A percentile compares a stretch with the other conserved stretches of the same genome.
phyloP scores from a whole-genome alignment of 2,329 filamentous ascomycete species.

The Penicillium vulpinum region DNA sequence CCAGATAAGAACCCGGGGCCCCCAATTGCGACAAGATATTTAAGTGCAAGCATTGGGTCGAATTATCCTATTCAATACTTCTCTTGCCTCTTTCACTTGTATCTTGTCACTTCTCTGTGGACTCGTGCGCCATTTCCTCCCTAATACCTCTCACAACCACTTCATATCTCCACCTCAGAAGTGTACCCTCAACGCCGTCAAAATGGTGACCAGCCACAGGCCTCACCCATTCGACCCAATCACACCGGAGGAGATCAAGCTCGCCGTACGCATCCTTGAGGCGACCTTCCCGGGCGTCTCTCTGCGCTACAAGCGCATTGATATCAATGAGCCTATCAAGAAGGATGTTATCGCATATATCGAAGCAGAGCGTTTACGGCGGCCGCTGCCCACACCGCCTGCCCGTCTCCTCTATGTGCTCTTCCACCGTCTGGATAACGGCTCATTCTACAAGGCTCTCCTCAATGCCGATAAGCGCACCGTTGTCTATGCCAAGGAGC shows the following conservation, averaged over 20 bases:
- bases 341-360: constrained; percentile 58
- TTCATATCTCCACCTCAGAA: not conserved
- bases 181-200: constrained; percentile 10
- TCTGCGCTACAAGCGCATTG: constrained; percentile 65
- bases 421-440: constrained; percentile 43
- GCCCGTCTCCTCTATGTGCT: constrained; percentile 56
- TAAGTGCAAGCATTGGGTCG: constrained; percentile 9
- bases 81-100: not conserved
- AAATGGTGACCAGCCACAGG: constrained; percentile 19
- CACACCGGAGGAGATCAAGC: constrained; percentile 38
- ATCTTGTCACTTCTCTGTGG: not conserved
- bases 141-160: not conserved
- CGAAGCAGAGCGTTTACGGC: constrained; percentile 60
- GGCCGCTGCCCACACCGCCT: constrained; percentile 51
- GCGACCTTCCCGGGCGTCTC: constrained; percentile 36
- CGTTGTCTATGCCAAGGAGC: constrained; percentile 41
- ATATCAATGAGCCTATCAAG: constrained; percentile 65
- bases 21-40: constrained; percentile 1
- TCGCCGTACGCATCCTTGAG: constrained; percentile 39
- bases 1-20: constrained; percentile 17
- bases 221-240: constrained; percentile 42
- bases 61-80: constrained; percentile 1
- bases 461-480: constrained; percentile 43
- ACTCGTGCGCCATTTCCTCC: not conserved
- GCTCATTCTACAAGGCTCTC: constrained; percentile 43